Evolutionary conservation across 257 asterid species (phyloP).

Genomic region (Coffea eugenioides): DNA sequence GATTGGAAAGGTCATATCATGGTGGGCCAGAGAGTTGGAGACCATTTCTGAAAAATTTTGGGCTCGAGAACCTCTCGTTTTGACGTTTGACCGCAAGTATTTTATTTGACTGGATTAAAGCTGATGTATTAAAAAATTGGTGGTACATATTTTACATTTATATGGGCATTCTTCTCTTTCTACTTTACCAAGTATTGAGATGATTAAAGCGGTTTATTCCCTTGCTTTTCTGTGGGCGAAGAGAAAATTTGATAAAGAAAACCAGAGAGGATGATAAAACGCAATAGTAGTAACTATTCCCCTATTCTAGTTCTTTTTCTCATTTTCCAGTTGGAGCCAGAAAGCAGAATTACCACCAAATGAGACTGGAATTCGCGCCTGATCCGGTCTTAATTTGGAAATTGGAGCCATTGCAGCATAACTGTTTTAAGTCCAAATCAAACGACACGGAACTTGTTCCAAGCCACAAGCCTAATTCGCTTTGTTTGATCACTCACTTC

Average conservation of each 20-base stretch:
- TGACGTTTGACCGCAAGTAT: not conserved
- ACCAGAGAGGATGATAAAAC: not conserved
- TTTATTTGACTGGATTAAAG: not conserved
- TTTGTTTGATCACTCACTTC: too few relatives aligned
- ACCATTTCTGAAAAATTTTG: not conserved
- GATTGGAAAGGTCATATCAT: not conserved
- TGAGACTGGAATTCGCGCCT: not conserved
- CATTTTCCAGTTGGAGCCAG: not conserved
- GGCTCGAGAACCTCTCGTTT: not conserved
- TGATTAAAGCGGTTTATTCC: not conserved
- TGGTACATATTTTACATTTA: too few relatives aligned
- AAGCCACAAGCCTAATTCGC: not conserved
- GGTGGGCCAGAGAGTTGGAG: not conserved
- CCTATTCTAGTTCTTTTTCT: not conserved
- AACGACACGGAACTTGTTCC: not conserved
- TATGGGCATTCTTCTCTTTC: too few relatives aligned
- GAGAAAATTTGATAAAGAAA: not conserved
- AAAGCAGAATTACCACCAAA: not conserved
- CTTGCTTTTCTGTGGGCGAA: not conserved
- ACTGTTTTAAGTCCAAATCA: too few relatives aligned
- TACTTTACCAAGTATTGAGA: not conserved
- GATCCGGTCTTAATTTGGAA: not conserved
- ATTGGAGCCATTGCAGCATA: not conserved
- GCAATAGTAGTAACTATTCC: not conserved
- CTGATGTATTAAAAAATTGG: too few relatives aligned